Evolutionary conservation across 2,329 filamentous ascomycete species (phyloP).

Genomic region (Shiraia bambusicola): DNA sequence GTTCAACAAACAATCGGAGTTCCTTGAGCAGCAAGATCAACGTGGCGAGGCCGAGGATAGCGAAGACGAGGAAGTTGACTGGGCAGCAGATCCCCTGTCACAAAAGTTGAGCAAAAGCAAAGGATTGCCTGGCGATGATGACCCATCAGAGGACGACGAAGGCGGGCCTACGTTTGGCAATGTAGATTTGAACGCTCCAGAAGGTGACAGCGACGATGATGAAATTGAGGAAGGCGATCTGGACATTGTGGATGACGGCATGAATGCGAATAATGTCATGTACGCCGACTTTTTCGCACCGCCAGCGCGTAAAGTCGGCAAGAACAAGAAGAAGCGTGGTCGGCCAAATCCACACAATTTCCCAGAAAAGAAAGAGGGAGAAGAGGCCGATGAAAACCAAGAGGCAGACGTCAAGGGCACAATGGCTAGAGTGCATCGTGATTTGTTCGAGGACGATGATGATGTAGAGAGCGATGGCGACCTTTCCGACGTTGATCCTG

Average conservation of each 20-base stretch:
- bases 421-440: constrained; percentile 82
- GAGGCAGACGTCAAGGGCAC: constrained; percentile 74
- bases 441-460: constrained; percentile 77
- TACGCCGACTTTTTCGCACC: constrained; percentile 94
- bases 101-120: constrained; percentile 33
- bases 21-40: constrained; percentile 82
- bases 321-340: constrained; percentile 56
- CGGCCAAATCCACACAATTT: constrained; percentile 58
- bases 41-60: constrained; percentile 74
- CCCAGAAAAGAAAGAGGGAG: constrained; percentile 30
- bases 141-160: constrained; percentile 59
- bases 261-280: constrained; percentile 84
- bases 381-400: constrained; percentile 20
- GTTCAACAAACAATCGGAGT: constrained; percentile 92
- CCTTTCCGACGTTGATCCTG: constrained; percentile 64
- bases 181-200: constrained; percentile 70
- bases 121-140: constrained; percentile 31
- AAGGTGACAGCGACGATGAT: constrained; percentile 68
- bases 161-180: constrained; percentile 83
- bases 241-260: constrained; percentile 54
- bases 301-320: constrained; percentile 70
- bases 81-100: constrained; percentile 74
- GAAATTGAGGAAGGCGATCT: constrained; percentile 59
- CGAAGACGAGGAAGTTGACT: constrained; percentile 80
- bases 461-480: constrained; percentile 60